Base-by-base conservation (phyloP, 441 rosid species). In the Euphorbia celastroides region DNA sequence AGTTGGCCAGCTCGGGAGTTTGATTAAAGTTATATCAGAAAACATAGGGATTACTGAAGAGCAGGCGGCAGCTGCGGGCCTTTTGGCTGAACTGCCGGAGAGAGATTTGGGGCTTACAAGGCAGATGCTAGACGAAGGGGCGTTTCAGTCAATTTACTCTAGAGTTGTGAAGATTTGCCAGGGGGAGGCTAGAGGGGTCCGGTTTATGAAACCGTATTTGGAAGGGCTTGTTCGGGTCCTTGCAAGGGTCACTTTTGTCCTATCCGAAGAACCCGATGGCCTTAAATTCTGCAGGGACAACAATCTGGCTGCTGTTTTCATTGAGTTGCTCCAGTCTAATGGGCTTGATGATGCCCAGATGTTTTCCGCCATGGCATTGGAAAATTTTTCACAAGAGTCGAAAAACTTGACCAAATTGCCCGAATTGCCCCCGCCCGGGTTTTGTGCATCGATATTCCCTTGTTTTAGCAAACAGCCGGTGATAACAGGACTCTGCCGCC, bases 161-260 rank as follows among this genome's bases (percentile, higher is more conserved):
- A 80, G 84, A 76, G 83, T 94, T 67, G 71, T 66, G 41, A 86
- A 78, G 71, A 87, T 92, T 57, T 88, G 83, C 26, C 88, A 83
- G 73, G 97, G 99, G 52, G 94, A 83, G 67, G 79, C 79, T 76
- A 82, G 89, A 70, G 91, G 98, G 44, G 76, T 75, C 46, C 86
- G 98, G 56, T 94, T 87, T 60, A 77, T 83, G 84, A 89, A 86
- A 10, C 91, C 90, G 2, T 88, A 79, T 77, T 70, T 88, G 0
- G 98, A 89, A 80, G 98, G 98, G 61, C 96, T 94, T 55, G 93
- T 89, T 38, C 78, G 85, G 48, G 87, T 92, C 77, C 96, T 94
- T 57, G 80, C 88, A 22, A 84, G 94, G 87, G 79, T 88, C 57
- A 94, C 99, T 36, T 91, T 84, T 81, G 90, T 79, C 59, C 66